A percentile compares a stretch with the other conserved stretches of the same genome.
Conservation (phyloP, 306 rosid genomes). For the Rosa rugosa region DNA sequence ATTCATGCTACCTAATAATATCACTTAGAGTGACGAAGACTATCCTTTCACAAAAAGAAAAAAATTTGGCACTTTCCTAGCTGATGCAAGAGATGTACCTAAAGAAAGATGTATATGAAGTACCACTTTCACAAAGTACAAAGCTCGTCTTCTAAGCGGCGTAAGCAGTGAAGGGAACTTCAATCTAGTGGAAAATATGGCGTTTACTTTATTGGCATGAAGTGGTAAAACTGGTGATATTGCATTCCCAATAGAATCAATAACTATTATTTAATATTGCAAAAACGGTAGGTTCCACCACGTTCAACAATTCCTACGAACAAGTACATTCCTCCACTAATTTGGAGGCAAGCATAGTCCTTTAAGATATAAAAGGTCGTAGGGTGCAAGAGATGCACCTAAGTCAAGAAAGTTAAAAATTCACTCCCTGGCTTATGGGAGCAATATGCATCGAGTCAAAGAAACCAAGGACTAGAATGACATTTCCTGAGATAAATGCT, state of each 20-base stretch:
- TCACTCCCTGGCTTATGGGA: neutral
- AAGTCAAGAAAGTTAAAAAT: neutral
- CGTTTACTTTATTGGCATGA: neutral
- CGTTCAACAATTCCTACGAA: neutral
- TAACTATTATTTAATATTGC: neutral
- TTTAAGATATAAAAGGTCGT: neutral
- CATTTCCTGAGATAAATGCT: neutral
- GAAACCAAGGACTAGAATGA: conserved; percentile 6
- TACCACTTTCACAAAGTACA: neutral
- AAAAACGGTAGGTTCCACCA: neutral
- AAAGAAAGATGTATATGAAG: neutral
- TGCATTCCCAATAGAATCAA: neutral
- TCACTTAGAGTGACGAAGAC: neutral
- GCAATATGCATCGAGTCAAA: neutral
- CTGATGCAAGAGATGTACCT: neutral
- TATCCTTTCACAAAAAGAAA: neutral
- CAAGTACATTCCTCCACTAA: neutral
- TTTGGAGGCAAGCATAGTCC: neutral
- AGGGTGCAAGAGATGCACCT: neutral
- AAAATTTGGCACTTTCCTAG: neutral
- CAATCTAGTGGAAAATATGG: neutral
- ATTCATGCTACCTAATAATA: neutral
- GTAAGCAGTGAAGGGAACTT: neutral
- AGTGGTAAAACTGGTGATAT: neutral
- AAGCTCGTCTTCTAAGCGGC: neutral